These are phyloP conservation scores for Erythrobasidium yunnanense DNA, from an alignment of 768 basidiomycete species.

Conservation along the genomic window DNA sequence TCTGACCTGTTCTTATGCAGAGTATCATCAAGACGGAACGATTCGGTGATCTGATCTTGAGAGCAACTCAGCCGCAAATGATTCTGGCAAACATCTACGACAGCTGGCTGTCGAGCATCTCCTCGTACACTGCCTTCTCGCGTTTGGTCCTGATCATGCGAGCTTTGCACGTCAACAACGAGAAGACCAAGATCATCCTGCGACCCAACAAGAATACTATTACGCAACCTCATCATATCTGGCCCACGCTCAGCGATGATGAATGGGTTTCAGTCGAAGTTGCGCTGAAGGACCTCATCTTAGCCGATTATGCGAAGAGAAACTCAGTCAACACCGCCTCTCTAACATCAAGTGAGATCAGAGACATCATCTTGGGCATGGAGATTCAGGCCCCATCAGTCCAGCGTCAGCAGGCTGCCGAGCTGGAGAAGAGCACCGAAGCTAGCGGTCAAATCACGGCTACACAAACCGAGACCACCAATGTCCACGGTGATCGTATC, in stretches of 20 bases:
- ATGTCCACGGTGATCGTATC: conserved; percentile 91
- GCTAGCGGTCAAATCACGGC: conserved; percentile 92
- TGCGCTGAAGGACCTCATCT: conserved; percentile 92
- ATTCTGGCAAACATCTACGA: conserved; percentile 96
- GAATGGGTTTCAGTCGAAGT: conserved; percentile 99
- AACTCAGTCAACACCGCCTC: conserved; percentile 97
- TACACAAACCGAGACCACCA: conserved; percentile 94
- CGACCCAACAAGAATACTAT: conserved; percentile 95
- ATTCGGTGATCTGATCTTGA: conserved; percentile 80
- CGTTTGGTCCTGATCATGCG: conserved; percentile 92
- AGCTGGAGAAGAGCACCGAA: conserved; percentile 90
- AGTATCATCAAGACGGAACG: conserved; percentile 99
- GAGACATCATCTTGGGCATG: conserved; percentile 97
- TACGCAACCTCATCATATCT: conserved; percentile 94
- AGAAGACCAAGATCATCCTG: conserved; percentile 96
- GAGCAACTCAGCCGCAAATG: conserved; percentile 98
- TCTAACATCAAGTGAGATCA: conserved; percentile 86
- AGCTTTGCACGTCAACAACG: conserved; percentile 96
- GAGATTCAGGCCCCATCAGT: conserved; percentile 87
- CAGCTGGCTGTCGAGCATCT: conserved; percentile 98
- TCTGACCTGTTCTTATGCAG: too few species aligned
- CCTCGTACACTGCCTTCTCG: conserved; percentile 97
- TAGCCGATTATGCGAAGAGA: conserved; percentile 90
- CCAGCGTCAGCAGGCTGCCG: conserved; percentile 98
- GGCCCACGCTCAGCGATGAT: conserved; percentile 83